Evolutionary conservation across 2,329 filamentous ascomycete genomes (phyloP).

Genomic region (Exophiala spinifera): DNA sequence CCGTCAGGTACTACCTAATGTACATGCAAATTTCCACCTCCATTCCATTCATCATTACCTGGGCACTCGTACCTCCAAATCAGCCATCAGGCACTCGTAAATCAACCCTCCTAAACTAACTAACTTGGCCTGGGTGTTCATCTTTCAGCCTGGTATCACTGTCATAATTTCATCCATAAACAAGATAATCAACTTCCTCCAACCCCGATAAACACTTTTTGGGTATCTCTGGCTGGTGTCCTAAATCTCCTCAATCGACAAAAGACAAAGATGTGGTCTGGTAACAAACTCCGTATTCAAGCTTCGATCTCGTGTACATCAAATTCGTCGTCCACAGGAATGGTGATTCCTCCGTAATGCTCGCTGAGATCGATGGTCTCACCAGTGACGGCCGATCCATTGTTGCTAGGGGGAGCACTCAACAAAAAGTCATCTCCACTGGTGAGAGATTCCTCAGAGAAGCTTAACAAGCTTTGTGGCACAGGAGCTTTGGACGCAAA

Average conservation of each 20-base stretch:
- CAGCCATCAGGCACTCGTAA: neutral
- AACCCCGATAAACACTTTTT: neutral
- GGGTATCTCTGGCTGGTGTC: no score
- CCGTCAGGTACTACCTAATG: no score
- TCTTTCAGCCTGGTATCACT: constrained; percentile 1
- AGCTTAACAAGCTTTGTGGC: constrained; percentile 56
- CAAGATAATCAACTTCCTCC: neutral
- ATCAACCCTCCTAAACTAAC: neutral
- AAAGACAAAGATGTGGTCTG: neutral
- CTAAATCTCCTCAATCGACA: neutral
- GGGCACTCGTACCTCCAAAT: neutral
- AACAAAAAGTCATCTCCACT: constrained; percentile 50
- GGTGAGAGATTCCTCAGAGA: constrained; percentile 59
- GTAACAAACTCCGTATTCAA: neutral
- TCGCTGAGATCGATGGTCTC: constrained; percentile 19
- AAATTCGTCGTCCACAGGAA: constrained; percentile 34
- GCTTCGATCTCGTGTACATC: constrained; percentile 21
- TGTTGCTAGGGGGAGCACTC: constrained; percentile 25
- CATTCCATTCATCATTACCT: neutral
- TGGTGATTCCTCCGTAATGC: constrained; percentile 37
- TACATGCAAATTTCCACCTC: neutral
- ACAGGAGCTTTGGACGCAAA: constrained; percentile 31
- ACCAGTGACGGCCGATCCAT: constrained; percentile 21
- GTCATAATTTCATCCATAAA: neutral
- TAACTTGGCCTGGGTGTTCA: neutral